A percentile compares a stretch with the other conserved stretches of the same genome.
These are phyloP conservation scores for Trypanosoma scelopori DNA, from an alignment of 208 protist genomes.

Conservation along the genomic window DNA sequence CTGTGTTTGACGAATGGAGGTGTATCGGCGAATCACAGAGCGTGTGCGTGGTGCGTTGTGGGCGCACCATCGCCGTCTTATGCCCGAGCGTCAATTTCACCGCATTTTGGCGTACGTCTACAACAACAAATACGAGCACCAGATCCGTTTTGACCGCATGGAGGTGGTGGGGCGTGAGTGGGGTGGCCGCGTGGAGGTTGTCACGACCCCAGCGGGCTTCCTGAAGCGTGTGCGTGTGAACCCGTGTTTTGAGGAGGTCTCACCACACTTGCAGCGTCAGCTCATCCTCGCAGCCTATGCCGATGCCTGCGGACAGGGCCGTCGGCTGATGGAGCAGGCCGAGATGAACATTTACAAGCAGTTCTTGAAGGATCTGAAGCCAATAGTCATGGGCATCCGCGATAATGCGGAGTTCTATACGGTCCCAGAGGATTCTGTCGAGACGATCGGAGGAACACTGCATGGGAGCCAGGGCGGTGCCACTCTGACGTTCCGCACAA, in stretches of 20 bases:
- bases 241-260: conserved; percentile 76
- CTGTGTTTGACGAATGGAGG: conserved; percentile 59
- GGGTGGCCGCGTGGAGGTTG: conserved; percentile 84
- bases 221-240: conserved; percentile 86
- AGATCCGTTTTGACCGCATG: conserved; percentile 91
- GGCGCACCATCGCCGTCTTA: conserved; percentile 90
- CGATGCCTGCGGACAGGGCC: conserved; percentile 70
- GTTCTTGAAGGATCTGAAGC: conserved; percentile 88
- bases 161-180: conserved; percentile 78
- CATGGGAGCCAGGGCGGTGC: conserved; percentile 10
- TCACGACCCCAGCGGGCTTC: conserved; percentile 81
- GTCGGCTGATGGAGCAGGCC: conserved; percentile 81
- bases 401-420: conserved; percentile 94
- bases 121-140: conserved; percentile 94
- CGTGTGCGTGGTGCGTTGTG: conserved; percentile 88
- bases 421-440: conserved; percentile 61
- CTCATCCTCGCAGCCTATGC: conserved; percentile 85
- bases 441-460: conserved; percentile 77
- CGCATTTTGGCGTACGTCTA: conserved; percentile 92
- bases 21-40: conserved; percentile 88
- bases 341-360: conserved; percentile 90
- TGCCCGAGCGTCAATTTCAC: conserved; percentile 90
- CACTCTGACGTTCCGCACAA: conserved; percentile 60
- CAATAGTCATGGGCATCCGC: conserved; percentile 88
- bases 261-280: conserved; percentile 52